Percentiles rank a stretch among this genome's conserved stretches.
phyloP scores from a whole-genome alignment of 148 eudicot species.

The Arctostaphylos glauca region DNA sequence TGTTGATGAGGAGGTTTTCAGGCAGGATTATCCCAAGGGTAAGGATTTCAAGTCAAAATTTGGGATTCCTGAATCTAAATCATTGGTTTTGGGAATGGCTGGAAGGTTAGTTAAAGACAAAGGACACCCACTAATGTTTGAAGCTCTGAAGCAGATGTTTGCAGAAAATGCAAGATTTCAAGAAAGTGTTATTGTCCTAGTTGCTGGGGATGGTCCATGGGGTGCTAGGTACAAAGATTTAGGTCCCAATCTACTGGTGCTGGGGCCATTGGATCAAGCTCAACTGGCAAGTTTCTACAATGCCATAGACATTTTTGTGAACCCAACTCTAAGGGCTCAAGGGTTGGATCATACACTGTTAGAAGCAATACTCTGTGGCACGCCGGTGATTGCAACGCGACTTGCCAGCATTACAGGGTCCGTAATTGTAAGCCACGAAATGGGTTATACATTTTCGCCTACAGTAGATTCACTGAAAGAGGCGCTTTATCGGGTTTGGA shows the following conservation, averaged over 20 bases:
- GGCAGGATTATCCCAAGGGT: slow-evolving; percentile 30
- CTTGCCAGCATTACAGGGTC: slow-evolving; percentile 53
- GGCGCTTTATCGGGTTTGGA: slow-evolving; percentile 37
- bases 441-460: slow-evolving; percentile 51
- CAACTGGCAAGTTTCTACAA: slow-evolving; percentile 42
- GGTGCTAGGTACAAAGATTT: slow-evolving; percentile 43
- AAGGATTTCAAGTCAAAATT: slow-evolving; percentile 30
- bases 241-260: slow-evolving; percentile 35
- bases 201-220: slow-evolving; percentile 61
- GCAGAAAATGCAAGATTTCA: slow-evolving; percentile 28
- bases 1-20: slow-evolving; percentile 45
- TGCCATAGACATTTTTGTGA: slow-evolving; percentile 45
- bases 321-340: slow-evolving; percentile 57
- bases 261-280: slow-evolving; percentile 42
- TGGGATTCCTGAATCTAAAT: slow-evolving; percentile 27
- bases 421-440: slow-evolving; percentile 27
- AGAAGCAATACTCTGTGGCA: slow-evolving; percentile 47
- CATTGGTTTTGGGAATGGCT: slow-evolving; percentile 44
- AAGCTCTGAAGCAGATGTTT: slow-evolving; percentile 45
- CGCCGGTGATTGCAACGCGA: slow-evolving; percentile 45
- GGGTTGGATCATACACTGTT: slow-evolving; percentile 50
- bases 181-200: slow-evolving; percentile 31
- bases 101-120: slow-evolving; percentile 56
- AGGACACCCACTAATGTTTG: slow-evolving; percentile 51
- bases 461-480: slow-evolving; percentile 34